A percentile compares a stretch with the other conserved stretches of the same genome.
Conservation (phyloP, 768 basidiomycete species). For the Mycena floridula region DNA sequence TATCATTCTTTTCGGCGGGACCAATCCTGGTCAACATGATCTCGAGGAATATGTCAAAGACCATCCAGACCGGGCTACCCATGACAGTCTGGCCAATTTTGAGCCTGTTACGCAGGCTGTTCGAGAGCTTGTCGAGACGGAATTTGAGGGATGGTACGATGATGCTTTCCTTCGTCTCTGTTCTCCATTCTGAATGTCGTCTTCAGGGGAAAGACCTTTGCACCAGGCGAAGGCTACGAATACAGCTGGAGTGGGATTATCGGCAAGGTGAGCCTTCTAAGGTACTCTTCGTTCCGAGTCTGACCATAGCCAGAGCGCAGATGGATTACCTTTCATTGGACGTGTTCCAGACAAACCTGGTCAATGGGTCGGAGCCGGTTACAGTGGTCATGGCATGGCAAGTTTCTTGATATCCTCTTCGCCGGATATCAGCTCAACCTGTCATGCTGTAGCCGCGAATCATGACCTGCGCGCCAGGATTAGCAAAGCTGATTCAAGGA, state of each 20-base stretch:
- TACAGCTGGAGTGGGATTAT: slow-evolving; percentile 16
- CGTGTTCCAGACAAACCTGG: slow-evolving; percentile 12
- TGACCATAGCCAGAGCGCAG: slow-evolving; percentile 7
- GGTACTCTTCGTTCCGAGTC: background rate
- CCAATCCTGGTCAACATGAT: slow-evolving; percentile 8
- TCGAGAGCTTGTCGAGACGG: slow-evolving; percentile 4
- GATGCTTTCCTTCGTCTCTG: background rate
- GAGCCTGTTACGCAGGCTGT: slow-evolving; percentile 13
- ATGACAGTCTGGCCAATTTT: slow-evolving; percentile 13
- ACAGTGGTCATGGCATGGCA: too few relatives aligned
- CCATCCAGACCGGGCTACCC: slow-evolving; percentile 7
- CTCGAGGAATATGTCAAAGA: slow-evolving; percentile 10
- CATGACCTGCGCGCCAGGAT: slow-evolving; percentile 1
- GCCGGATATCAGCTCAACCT: too few relatives aligned
- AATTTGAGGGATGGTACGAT: slow-evolving; percentile 13
- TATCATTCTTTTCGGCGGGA: slow-evolving; percentile 12
- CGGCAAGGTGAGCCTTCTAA: slow-evolving; percentile 7
- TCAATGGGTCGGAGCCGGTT: slow-evolving; percentile 15
- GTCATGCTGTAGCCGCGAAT: slow-evolving; percentile 1
- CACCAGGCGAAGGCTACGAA: slow-evolving; percentile 10
- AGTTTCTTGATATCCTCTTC: too few relatives aligned
- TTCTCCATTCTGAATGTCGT: background rate
- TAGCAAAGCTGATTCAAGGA: slow-evolving; percentile 3
- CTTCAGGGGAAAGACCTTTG: background rate
- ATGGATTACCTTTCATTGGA: slow-evolving; percentile 15